Base-by-base conservation (phyloP, 2,329 filamentous ascomycete species). In the Colletotrichum gloeosporioides region DNA sequence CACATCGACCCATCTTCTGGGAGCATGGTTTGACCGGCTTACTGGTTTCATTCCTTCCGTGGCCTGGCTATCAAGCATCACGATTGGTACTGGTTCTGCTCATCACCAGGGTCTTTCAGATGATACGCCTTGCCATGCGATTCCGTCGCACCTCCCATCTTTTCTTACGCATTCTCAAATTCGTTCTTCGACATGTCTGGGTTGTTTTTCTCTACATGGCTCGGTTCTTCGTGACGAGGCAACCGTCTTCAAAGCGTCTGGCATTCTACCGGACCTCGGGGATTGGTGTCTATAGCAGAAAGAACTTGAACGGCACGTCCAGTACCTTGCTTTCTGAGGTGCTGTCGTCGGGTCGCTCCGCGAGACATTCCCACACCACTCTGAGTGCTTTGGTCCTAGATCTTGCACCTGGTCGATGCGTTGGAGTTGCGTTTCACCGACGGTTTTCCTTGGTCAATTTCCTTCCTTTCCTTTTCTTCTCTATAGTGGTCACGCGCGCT, bases 181-280 rank as follows among this genome's bases (percentile, higher is more conserved):
- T 86, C 80, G 84, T 85, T 86, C 84, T 87, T 85, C 83, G 83
- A 86, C 83, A 61, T 75, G 25, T 63, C n/a, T 77, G 71, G 71
- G 75, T 63, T 77, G 61, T 67, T 71, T 71, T 64, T 80, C 79
- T 81, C 83, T 78, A 53, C 80, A 79, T 86, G 85, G 84, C 85
- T 87, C 83, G 83, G 29, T 73, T 73, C 32, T 65, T 73, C 64
- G 53, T 74, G 64, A 73, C 64, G 16, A 59, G 85, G 82, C 82
- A 78, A 76, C 77, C 80, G 32, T 44, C 4, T 27, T 16, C 8
- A 22, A 67, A 49, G 12, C 18, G 27, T 29, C 36, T 36, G 25
- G 53, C 69, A 44, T 31, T 8, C 27, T 44, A 62, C 73, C 61
- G 69, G 49, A 22, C 18, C 8, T 63, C 16, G n/a, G 44, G 32